Percentiles rank a stretch among this genome's conserved stretches.
Evolutionary conservation across 768 basidiomycete genomes (phyloP).

Genomic region (Lentinus brumalis): DNA sequence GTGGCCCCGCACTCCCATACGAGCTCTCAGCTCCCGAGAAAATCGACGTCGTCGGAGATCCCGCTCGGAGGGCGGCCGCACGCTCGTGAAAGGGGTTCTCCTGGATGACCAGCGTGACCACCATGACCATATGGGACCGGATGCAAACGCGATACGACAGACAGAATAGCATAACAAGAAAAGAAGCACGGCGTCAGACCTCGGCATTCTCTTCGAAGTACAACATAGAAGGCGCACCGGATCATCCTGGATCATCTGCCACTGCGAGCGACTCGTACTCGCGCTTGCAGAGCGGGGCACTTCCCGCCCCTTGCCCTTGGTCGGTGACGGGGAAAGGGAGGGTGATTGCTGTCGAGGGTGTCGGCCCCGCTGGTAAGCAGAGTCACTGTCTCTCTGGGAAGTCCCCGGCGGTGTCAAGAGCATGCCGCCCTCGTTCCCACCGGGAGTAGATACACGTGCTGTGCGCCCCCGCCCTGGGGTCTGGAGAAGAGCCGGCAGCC

Average conservation of each 20-base stretch:
- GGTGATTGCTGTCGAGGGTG: slow-evolving; percentile 1
- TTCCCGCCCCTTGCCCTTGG: slow-evolving; percentile 12
- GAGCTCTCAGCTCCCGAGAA: slow-evolving; percentile 9
- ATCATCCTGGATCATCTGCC: slow-evolving; percentile 20
- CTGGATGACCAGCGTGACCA: slow-evolving; percentile 1
- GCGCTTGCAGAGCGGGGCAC: not conserved
- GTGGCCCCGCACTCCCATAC: not conserved
- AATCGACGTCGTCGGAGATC: slow-evolving; percentile 1
- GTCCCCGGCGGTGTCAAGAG: slow-evolving; percentile 23
- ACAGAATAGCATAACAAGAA: slow-evolving; percentile 3
- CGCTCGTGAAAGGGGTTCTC: slow-evolving; percentile 22
- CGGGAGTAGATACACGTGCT: slow-evolving; percentile 6
- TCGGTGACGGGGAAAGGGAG: slow-evolving; percentile 7
- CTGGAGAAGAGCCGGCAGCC: slow-evolving; percentile 7
- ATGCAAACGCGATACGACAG: not conserved
- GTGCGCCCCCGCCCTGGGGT: slow-evolving; percentile 7
- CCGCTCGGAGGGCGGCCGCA: not conserved
- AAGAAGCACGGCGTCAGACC: slow-evolving; percentile 11
- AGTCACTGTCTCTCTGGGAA: slow-evolving; percentile 10
- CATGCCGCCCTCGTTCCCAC: slow-evolving; percentile 16
- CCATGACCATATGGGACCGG: not conserved
- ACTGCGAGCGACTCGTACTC: not conserved
- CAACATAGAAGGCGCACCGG: slow-evolving; percentile 18
- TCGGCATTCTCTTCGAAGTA: not conserved
- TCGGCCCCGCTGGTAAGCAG: slow-evolving; percentile 7